Evolutionary conservation across 805 yeast genomes (phyloP), one percentile per base, ranked within the genome.

Genomic region (Lipomyces spencermartinsiae): DNA sequence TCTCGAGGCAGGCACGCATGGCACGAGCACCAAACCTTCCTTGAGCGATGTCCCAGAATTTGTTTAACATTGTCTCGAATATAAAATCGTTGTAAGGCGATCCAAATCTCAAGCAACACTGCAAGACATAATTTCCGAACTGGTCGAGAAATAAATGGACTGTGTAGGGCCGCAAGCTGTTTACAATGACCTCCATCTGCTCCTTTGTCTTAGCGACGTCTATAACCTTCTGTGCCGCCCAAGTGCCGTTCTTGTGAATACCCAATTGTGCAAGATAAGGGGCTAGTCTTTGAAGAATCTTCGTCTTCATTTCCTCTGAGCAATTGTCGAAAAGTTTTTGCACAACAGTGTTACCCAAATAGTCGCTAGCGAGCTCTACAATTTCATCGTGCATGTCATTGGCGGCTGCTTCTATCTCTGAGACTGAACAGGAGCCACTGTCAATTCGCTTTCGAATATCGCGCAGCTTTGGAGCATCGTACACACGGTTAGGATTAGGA

Each of bases 221-320:
- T 73, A 95, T 93, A 78, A 95, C 89, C 79, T 94, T 95, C 79
- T 95, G 99, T 31, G 97, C 97, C 1, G 98, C 98, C 99, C 99
- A 95, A 4, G 99, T 95, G 70, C 99, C 99, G 78, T 95, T 95
- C 76, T 95, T 95, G 80, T 95, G 99, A 65, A 92, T 89, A 74
- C 98, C 95, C 83, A 94, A 89, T 73, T 92, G 96, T 0, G 97
- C 91, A 71, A 95, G 82, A 75, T 84, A 91, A 34, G 93, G 96
- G 3, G 89, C 82, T 54, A 96, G 86, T 71, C 86, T 86, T 74
- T 89, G 86, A 65, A 95, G 83, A 92, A 95, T 90, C 77, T 89
- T 85, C 73, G 91, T 89, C 75, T 92, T 91, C 66, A 93, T 83
- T 2, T 88, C 83, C 22, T 89, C 86, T 4, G 91, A 86, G 58